Evolutionary conservation across 2,329 filamentous ascomycete species (phyloP).

Genomic region (Fusarium chlamydosporum): DNA sequence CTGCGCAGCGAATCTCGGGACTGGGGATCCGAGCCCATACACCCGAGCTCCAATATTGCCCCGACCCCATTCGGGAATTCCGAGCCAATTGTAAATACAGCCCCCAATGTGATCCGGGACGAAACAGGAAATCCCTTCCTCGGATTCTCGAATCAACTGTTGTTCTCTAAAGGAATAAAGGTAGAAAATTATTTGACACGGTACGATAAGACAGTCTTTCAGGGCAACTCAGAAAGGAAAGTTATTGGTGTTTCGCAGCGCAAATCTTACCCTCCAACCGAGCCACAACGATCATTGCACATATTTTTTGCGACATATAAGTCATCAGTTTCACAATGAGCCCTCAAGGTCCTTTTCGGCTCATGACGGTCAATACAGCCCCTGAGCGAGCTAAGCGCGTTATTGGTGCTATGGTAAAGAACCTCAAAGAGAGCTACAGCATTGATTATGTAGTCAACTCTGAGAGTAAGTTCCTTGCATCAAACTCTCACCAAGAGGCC

Average conservation of each 20-base stretch:
- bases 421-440: constrained; percentile 73
- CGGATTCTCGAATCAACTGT: background rate
- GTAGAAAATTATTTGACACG: background rate
- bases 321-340: background rate
- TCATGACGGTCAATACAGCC: constrained; percentile 77
- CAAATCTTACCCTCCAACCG: background rate
- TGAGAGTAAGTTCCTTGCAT: constrained; percentile 38
- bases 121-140: background rate
- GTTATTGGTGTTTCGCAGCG: background rate
- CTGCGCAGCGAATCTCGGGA: background rate
- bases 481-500: too few species aligned
- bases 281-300: background rate
- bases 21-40: background rate
- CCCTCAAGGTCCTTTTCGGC: constrained; percentile 70
- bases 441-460: constrained; percentile 75
- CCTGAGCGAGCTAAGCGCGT: constrained; percentile 74
- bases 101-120: background rate
- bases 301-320: background rate
- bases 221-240: background rate
- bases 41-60: too few species aligned
- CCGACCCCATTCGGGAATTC: constrained; percentile 2
- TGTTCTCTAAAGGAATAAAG: background rate
- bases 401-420: constrained; percentile 72
- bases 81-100: background rate
- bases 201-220: background rate